Conservation (phyloP, 176 grass and related monocot genomes). For the Calamus simplicifolius region DNA sequence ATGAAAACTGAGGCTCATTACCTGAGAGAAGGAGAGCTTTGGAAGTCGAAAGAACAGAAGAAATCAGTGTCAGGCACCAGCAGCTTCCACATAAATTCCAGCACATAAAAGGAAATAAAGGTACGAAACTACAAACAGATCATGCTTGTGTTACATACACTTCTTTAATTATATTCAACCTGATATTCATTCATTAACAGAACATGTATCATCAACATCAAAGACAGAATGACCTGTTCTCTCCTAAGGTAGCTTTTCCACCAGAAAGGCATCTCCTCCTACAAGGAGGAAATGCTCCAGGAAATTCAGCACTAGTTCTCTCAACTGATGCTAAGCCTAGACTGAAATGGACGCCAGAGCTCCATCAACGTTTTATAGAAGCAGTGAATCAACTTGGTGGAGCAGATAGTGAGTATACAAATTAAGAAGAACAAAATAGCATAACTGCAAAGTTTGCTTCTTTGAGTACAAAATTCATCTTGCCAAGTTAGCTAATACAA, state of each 20-base stretch:
- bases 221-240: conserved; percentile 52
- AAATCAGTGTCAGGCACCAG: conserved; percentile 6
- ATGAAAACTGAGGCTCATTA: conserved; percentile 27
- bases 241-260: conserved; percentile 46
- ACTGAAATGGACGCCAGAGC: conserved; percentile 96
- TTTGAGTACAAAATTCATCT: conserved; percentile 2
- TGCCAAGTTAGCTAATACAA: conserved; percentile 12
- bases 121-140: no score
- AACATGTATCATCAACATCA: conserved; percentile 92
- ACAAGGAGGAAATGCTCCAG: conserved; percentile 57
- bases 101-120: conserved; percentile 18
- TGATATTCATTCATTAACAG: conserved; percentile 20
- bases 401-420: conserved; percentile 82
- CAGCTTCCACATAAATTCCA: conserved; percentile 14
- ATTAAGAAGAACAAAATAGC: neutral
- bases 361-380: conserved; percentile 94
- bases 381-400: conserved; percentile 95
- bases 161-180: conserved; percentile 14
- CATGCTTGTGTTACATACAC: neutral
- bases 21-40: conserved; percentile 15
- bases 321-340: conserved; percentile 96
- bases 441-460: neutral
- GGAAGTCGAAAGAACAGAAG: conserved; percentile 4
- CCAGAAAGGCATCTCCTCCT: conserved; percentile 79
- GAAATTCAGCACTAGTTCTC: conserved; percentile 87